Percentiles rank a stretch among this genome's conserved stretches.
phyloP scores from a whole-genome alignment of 176 grass and related monocot genomes.

The Chrysopogon serrulatus region DNA sequence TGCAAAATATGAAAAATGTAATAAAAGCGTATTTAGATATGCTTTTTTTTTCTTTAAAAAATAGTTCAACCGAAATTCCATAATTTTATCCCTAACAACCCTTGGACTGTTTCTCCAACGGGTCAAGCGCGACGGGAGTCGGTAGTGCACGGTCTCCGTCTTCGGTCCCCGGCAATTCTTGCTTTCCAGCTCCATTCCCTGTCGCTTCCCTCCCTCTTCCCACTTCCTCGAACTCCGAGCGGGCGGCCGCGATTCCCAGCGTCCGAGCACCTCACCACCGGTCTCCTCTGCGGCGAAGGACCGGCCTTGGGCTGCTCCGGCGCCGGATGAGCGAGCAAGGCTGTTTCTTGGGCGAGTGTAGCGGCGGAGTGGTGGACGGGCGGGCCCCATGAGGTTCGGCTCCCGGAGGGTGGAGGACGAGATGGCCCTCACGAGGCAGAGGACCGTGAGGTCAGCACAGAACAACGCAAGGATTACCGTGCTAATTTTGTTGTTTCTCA shows the following conservation, averaged over 20 bases:
- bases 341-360: background rate
- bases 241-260: background rate
- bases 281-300: background rate
- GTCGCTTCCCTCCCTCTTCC: background rate
- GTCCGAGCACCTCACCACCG: background rate
- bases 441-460: conserved; percentile 82
- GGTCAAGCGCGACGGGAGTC: background rate
- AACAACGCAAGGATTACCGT: background rate
- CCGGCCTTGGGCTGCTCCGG: background rate
- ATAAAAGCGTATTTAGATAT: too few relatives aligned
- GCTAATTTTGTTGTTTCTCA: background rate
- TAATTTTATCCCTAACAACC: background rate
- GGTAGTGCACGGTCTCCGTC: background rate
- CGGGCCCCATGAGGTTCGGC: conserved; percentile 64
- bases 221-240: background rate
- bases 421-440: conserved; percentile 51
- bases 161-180: background rate
- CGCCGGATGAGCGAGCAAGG: conserved; percentile 3
- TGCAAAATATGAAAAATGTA: too few relatives aligned
- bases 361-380: conserved; percentile 8
- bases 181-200: background rate
- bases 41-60: too few relatives aligned
- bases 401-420: conserved; percentile 70
- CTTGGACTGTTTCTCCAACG: background rate
- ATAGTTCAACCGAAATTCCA: too few relatives aligned